Percentiles rank a stretch among this genome's conserved stretches.
These are phyloP conservation scores for Boletus mariae DNA, from an alignment of 1,284 basidiomycete genomes.

Conservation along the genomic window DNA sequence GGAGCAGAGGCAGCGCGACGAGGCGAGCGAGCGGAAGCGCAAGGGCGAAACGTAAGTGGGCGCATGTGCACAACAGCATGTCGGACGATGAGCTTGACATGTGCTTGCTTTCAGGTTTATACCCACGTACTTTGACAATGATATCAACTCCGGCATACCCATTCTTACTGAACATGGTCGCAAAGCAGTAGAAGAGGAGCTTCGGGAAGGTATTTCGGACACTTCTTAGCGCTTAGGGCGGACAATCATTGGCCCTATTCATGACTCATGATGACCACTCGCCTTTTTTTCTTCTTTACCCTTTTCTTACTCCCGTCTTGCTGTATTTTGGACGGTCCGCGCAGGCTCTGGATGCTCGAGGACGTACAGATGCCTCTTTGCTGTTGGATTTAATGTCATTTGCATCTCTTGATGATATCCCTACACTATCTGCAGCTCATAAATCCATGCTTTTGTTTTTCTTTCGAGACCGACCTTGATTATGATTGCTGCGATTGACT, in stretches of 20 bases:
- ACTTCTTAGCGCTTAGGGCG: conserved; percentile 11
- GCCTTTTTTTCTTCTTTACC: background rate
- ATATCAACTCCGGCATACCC: conserved; percentile 73
- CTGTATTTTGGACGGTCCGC: conserved; percentile 9
- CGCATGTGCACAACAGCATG: background rate
- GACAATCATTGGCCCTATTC: background rate
- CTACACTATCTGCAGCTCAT: conserved; percentile 24
- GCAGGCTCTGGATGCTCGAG: conserved; percentile 4
- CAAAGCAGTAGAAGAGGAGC: conserved; percentile 68
- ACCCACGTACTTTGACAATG: conserved; percentile 76
- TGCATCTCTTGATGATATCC: conserved; percentile 28
- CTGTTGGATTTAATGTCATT: conserved; percentile 15
- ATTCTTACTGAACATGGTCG: conserved; percentile 67
- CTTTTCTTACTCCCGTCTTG: background rate
- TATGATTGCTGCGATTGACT: background rate
- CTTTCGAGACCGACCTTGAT: background rate
- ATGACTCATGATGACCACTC: conserved; percentile 11
- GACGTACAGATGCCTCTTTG: conserved; percentile 1
- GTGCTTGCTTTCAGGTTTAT: conserved; percentile 58
- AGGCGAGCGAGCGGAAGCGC: conserved; percentile 78
- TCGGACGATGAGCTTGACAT: background rate
- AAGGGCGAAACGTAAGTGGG: conserved; percentile 70
- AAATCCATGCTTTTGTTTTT: conserved; percentile 8
- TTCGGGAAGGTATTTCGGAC: conserved; percentile 31
- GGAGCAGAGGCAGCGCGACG: conserved; percentile 87